phyloP scores from a whole-genome alignment of 108 stramenopile genomes.

The Licmophora abbreviata region DNA sequence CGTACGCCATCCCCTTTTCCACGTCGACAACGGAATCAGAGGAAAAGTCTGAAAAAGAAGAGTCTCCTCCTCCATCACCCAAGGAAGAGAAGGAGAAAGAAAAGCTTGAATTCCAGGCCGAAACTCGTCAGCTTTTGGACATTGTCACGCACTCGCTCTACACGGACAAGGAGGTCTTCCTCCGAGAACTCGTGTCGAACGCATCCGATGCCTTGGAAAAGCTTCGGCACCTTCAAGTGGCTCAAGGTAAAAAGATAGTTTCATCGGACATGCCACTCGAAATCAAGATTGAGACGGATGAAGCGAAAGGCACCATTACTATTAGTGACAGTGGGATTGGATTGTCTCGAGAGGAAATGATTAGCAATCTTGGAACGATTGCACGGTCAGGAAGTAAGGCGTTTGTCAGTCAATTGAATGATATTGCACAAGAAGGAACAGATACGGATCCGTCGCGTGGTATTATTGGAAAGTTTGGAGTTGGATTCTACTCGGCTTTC shows the following conservation, averaged over 20 bases:
- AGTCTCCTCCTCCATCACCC: too few species aligned
- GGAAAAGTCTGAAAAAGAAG: too few species aligned
- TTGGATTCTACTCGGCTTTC: constrained; percentile 96
- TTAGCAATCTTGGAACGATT: constrained; percentile 94
- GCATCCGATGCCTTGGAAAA: constrained; percentile 96
- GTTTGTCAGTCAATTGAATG: constrained; percentile 54
- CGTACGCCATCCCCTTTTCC: too few species aligned
- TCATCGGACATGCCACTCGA: constrained; percentile 57
- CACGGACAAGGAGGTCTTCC: constrained; percentile 97
- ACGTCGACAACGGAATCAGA: too few species aligned
- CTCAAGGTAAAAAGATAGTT: constrained; percentile 6
- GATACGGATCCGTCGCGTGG: constrained; percentile 33
- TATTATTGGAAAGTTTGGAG: constrained; percentile 97
- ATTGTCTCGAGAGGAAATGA: constrained; percentile 86
- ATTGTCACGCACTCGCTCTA: constrained; percentile 97
- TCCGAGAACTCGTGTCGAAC: constrained; percentile 97
- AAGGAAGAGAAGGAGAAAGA: constrained; percentile 13
- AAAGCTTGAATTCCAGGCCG: constrained; percentile 83
- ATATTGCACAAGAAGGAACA: constrained; percentile 19
- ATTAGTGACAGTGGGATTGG: constrained; percentile 96
- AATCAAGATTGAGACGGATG: constrained; percentile 83
- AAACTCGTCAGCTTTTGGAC: constrained; percentile 83
- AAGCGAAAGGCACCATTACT: constrained; percentile 77
- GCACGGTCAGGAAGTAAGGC: constrained; percentile 91
- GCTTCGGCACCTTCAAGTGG: constrained; percentile 82